Conservation (phyloP, 2,329 filamentous ascomycete genomes). For the Neodidymelliopsis sp. region DNA sequence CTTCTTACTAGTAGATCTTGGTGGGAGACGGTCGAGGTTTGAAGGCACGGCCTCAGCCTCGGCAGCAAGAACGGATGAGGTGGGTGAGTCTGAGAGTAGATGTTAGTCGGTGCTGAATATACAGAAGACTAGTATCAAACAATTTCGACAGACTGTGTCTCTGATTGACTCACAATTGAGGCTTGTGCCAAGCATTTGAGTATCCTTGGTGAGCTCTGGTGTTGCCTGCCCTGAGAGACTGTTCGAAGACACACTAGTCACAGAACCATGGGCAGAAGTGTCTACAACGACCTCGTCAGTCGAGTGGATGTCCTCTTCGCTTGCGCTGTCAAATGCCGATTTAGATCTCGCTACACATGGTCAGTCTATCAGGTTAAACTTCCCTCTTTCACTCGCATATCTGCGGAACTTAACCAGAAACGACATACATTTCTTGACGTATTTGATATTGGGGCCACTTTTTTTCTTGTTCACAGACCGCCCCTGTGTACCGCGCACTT, state of each 20-base stretch:
- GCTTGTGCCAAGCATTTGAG: not conserved
- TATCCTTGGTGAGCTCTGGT: not conserved
- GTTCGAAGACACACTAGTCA: too few relatives aligned
- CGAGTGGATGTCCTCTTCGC: not conserved
- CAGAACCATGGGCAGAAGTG: too few relatives aligned
- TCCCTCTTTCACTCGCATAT: too few relatives aligned
- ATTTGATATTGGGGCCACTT: not conserved
- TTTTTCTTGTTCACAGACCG: constrained; percentile 18
- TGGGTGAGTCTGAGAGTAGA: not conserved
- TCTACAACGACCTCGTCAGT: not conserved
- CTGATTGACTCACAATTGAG: not conserved
- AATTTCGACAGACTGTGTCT: not conserved
- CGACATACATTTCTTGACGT: constrained; percentile 7
- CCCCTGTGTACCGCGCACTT: constrained; percentile 28
- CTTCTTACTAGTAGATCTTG: constrained; percentile 20
- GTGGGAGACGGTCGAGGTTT: constrained; percentile 32
- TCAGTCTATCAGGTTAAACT: too few relatives aligned
- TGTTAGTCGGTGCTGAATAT: not conserved
- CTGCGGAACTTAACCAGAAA: not conserved
- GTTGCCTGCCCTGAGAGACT: too few relatives aligned
- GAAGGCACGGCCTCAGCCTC: constrained; percentile 29
- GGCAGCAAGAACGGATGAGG: constrained; percentile 23
- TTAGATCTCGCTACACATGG: constrained; percentile 1
- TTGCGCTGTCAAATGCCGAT: not conserved
- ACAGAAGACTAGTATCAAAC: not conserved